A percentile compares a stretch with the other conserved stretches of the same genome.
Evolutionary conservation across 2,329 filamentous ascomycete genomes (phyloP).

Genomic region (Alternaria dauci): DNA sequence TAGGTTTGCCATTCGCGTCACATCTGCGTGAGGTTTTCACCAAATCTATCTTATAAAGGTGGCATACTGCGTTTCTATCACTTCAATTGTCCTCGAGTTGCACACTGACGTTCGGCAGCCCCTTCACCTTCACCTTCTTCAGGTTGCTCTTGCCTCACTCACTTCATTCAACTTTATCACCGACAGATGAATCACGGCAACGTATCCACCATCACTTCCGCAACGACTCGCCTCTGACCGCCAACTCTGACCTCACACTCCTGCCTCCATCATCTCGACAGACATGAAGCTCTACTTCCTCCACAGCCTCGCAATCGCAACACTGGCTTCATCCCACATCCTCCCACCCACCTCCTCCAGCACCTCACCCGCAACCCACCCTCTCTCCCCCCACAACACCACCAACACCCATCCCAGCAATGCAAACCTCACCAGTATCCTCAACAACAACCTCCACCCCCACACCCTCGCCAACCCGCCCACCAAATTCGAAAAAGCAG

Average conservation of each 20-base stretch:
- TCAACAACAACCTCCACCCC: background rate
- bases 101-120: background rate
- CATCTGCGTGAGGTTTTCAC: too few species aligned
- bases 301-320: background rate
- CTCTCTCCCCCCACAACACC: background rate
- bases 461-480: background rate
- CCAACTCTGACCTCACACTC: background rate
- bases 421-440: background rate
- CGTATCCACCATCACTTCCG: background rate
- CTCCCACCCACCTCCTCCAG: background rate
- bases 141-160: background rate
- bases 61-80: accelerated
- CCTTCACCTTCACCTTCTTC: background rate
- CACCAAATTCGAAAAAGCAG: slow-evolving; percentile 10
- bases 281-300: slow-evolving; percentile 7
- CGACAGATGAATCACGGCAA: background rate
- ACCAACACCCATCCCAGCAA: background rate
- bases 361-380: background rate
- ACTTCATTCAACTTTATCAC: background rate
- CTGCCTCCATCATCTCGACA: background rate
- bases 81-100: background rate
- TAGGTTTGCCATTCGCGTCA: background rate
- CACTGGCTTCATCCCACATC: background rate
- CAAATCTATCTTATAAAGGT: too few species aligned
- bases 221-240: too few species aligned